Base-by-base conservation (phyloP, 164 flowering plant genomes). In the Litsea cubeba region DNA sequence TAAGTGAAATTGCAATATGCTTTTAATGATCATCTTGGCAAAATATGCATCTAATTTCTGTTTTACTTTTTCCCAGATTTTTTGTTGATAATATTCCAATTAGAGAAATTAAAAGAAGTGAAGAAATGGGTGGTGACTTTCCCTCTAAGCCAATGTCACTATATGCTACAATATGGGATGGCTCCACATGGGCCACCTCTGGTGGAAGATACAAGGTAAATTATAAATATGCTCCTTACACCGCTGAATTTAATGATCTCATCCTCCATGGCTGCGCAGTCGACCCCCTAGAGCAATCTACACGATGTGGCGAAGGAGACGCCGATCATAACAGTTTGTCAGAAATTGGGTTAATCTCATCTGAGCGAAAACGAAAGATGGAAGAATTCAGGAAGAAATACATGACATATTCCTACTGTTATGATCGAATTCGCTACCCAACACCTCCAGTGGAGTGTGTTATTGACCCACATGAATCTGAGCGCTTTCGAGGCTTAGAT, bases 131-230 rank as follows among this genome's bases (percentile, higher is more conserved):
- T 35, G 90, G 94, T 46, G 92, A 91, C 75, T 93, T 85, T 75
- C 98, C 98, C 0, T 83, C 94, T 0, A 93, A 92, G 84, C 98
- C 98, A n/a, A 94, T 94, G 98, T 83, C 97, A 26, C 65, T 94
- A 58, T 92, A 91, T 74, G 90, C 94, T 22, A 94, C 98, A 40
- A 89, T 94, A 60, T 94, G 98, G 98, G 98, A 94, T 76, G 98
- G 88, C 3, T 94, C 98, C 1, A 81, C 76, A 50, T 94, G 98
- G 98, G 98, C 97, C 62, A 91, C 98, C 32, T 85, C 83, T 69
- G 97, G 97, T 62, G 98, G 98, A 67, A 87, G 82, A 62, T 94
- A 89, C 86, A 83, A 82, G 79, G 92, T 92, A 6, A 88, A 86
- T 70, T 94, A 92, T 87, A 92, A 86, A 65, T 92, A 88, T 30